Percentiles rank a stretch among this genome's conserved stretches.
Conservation (phyloP, 805 yeast species). For the Candida taoyuanica region DNA sequence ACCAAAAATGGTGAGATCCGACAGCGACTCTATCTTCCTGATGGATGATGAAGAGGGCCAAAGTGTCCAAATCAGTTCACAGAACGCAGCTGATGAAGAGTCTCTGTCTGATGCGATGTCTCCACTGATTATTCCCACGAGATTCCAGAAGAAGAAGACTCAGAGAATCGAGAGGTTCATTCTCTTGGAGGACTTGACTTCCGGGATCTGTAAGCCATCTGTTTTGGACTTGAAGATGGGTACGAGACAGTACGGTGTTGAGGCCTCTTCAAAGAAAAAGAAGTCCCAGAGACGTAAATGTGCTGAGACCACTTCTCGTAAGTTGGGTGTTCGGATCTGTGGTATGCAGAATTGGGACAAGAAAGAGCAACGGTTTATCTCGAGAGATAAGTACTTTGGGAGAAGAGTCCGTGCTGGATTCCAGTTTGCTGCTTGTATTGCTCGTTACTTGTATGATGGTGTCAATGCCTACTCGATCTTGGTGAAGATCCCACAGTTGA, state of each 20-base stretch:
- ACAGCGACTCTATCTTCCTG: constrained; percentile 35
- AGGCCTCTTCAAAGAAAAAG: constrained; percentile 69
- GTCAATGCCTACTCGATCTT: constrained; percentile 48
- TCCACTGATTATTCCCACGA: constrained; percentile 21
- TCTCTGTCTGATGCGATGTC: constrained; percentile 17
- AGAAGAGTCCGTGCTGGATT: constrained; percentile 65
- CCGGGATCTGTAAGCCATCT: constrained; percentile 78
- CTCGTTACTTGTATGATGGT: constrained; percentile 82
- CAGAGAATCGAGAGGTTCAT: constrained; percentile 77
- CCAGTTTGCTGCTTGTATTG: constrained; percentile 70
- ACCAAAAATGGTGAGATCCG: constrained; percentile 9
- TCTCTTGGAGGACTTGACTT: constrained; percentile 83
- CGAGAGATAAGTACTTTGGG: constrained; percentile 90
- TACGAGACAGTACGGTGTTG: constrained; percentile 96
- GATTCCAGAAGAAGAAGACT: constrained; percentile 27
- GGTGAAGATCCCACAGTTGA: constrained; percentile 61
- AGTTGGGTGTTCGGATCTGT: constrained; percentile 87
- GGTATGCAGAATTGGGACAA: constrained; percentile 87
- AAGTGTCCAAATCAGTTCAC: constrained; percentile 1
- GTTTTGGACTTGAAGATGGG: constrained; percentile 97
- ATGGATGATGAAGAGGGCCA: constrained; percentile 40
- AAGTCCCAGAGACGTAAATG: constrained; percentile 81
- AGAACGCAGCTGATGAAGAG: constrained; percentile 12
- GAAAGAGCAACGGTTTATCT: constrained; percentile 42
- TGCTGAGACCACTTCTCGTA: constrained; percentile 68